Base-by-base conservation (phyloP, 192 early-diverging fungal species). In the Coemansia sp. region DNA sequence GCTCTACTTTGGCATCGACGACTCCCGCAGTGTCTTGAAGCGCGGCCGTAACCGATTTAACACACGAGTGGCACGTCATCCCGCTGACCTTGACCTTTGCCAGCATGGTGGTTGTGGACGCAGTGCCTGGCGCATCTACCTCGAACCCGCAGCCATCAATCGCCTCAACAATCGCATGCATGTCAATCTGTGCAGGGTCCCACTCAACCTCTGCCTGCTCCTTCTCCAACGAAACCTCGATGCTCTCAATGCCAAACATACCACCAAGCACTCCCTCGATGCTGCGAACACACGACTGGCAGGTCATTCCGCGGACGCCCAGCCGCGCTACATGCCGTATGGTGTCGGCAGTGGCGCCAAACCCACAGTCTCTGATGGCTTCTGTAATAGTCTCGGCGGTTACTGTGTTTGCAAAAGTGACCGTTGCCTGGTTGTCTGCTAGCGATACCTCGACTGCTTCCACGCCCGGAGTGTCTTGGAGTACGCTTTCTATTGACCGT, bases 61-160 rank as follows among this genome's bases (percentile, higher is more conserved):
- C 92, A 49, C 92, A 94, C 40, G 87, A 89, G 48, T 87, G 76
- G 74, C 90, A 92, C 0, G 87, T 90, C 90, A 92, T 92, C 17
- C 86, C 86, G 23, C 60, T 51, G 43, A 81, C 67, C 45, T 45
- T 40, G 18, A 66, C 46, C 11, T n/a, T 45, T 0, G 40, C 55
- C 57, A 40, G 17, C 53, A 23, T 51, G 34, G 18, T 32, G 21
- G 41, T 62, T 5, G 57, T 31, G n/a, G 48, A 11, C 6, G 8
- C 40, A 14, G 28, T 45, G 40, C 18, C 18, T 31, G 89, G 74
- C 50, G 80, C 71, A 3, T 42, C 52, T 18, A 49, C 67, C 3
- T 83, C 79, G 50, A 88, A 92, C 8, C 90, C 90, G 40, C 80
- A 73, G 41, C 81, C 81, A 56, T 86, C 83, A 9, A 92, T 86